Conservation (phyloP, 352 stramenopile species). For the Pythium angustatum region DNA sequence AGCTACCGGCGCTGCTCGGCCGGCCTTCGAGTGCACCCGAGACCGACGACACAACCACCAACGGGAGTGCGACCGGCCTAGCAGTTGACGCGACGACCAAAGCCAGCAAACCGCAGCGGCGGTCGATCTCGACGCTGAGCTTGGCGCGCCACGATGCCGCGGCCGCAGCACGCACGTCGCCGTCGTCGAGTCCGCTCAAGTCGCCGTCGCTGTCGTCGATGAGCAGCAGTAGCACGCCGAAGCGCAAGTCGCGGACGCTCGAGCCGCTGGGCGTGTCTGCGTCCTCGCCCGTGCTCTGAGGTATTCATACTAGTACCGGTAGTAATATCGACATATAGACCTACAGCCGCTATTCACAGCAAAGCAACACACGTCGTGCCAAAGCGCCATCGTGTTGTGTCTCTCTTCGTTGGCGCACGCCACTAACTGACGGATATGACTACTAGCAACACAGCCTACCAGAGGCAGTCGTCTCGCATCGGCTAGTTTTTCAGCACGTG, state of each 20-base stretch:
- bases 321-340: no score
- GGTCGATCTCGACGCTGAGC: constrained; percentile 23
- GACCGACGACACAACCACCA: not conserved
- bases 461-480: no score
- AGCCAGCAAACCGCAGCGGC: constrained; percentile 8
- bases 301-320: not conserved
- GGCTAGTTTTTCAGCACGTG: constrained; percentile 47
- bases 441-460: no score
- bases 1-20: constrained; percentile 24
- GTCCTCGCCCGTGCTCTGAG: not conserved
- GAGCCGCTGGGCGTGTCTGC: constrained; percentile 36
- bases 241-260: constrained; percentile 55
- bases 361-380: no score
- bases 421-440: no score
- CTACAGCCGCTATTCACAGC: no score
- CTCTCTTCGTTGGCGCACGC: no score
- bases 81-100: not conserved
- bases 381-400: no score
- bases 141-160: constrained; percentile 28
- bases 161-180: constrained; percentile 20
- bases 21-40: constrained; percentile 25
- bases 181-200: constrained; percentile 30
- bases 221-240: constrained; percentile 29
- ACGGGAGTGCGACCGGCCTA: not conserved
- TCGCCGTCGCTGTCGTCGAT: constrained; percentile 27